Percentiles rank a stretch among this genome's conserved stretches.
Evolutionary conservation across 176 grass and related monocot genomes (phyloP).

Genomic region (Phoenix roebelenii): DNA sequence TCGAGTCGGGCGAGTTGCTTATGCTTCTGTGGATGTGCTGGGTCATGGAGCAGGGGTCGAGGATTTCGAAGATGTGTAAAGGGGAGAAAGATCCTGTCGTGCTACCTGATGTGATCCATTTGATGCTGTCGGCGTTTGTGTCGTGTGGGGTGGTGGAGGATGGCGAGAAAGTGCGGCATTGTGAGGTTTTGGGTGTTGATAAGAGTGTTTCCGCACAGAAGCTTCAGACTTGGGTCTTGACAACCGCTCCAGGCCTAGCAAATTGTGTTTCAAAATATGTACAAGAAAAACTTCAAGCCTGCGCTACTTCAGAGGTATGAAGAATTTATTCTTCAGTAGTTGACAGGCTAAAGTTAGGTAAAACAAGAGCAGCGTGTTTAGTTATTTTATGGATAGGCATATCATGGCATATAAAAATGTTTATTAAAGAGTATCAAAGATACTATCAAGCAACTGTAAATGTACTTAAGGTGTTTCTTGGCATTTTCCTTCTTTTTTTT

Average conservation of each 20-base stretch:
- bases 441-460: no score
- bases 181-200: conserved; percentile 30
- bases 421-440: no score
- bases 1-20: conserved; percentile 38
- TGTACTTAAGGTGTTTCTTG: no score
- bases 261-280: conserved; percentile 51
- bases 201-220: conserved; percentile 55
- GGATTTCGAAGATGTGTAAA: conserved; percentile 3
- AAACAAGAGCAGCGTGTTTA: no score
- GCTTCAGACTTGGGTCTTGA: conserved; percentile 59
- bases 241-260: conserved; percentile 36
- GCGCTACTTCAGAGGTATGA: conserved; percentile 44
- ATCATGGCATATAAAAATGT: no score
- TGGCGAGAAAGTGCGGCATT: conserved; percentile 45
- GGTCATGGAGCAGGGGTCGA: conserved; percentile 46
- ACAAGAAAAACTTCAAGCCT: conserved; percentile 39
- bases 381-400: no score
- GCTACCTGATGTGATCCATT: conserved; percentile 52
- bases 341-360: no score
- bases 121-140: conserved; percentile 57
- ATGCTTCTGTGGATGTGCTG: conserved; percentile 72
- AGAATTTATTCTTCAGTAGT: not conserved
- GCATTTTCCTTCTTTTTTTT: no score
- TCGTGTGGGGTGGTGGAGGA: conserved; percentile 37
- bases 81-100: conserved; percentile 26